Evolutionary conservation across 192 early-diverging fungal species (phyloP), one percentile per base, ranked within the genome.

Genomic region (Paraglomus occultum): DNA sequence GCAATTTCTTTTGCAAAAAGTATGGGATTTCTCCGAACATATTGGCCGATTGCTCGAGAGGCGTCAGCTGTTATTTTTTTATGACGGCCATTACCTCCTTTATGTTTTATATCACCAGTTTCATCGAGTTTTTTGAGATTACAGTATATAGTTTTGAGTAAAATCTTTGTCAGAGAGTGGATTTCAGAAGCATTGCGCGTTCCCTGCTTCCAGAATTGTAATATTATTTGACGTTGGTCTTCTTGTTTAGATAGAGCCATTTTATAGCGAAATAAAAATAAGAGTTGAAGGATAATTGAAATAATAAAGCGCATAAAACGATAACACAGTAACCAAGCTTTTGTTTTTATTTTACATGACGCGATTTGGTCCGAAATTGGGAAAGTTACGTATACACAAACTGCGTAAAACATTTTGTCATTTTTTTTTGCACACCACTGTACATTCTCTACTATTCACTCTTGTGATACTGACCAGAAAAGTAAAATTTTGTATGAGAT

Each of bases 121-220:
- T 50, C 48, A 11, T 50, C 15, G 9, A 50, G 9, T 46, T 62
- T 62, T 62, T 62, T 62, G 18, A 62, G 43, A 45, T 50, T 31
- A 11, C 46, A 9, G 12, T 64, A 64, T 8, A 50, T 64, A 14
- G 48, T 64, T 38, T 17, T 64, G 51, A 64, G 47, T 64, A 15
- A 12, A 50, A 64, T 50, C 31, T 64, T 64, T 50, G 48, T 64
- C 15, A 23, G 40, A 14, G 7, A 64, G 47, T 64, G 6, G 48
- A 64, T 64, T 64, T 64, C 39, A 50, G 62, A 7, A 64, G 62
- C 47, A 49, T 22, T 64, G 15, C 22, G 18, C 38, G 15, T 50
- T 64, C 48, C 62, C n/a, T 64, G 62, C 31, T 15, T 47, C 48
- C 62, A 64, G 6, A 64, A 64, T 38, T 64, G 46, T 64, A 64